Base-by-base conservation (phyloP, 495 filamentous ascomycete genomes). In the Aspergillus indologenus region DNA sequence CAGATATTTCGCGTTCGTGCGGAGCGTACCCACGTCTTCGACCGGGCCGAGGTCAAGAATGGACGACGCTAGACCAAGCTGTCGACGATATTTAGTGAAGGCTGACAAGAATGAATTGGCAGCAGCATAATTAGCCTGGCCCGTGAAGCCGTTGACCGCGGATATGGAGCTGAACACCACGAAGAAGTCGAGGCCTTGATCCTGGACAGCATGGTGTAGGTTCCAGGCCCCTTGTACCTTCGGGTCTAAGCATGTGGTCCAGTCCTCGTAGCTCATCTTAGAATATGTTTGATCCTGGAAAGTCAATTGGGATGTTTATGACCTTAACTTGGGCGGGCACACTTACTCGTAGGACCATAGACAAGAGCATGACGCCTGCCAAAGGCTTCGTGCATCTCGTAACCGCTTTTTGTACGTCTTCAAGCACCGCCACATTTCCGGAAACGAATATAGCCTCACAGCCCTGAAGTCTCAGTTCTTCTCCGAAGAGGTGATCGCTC, bases 151-250 rank as follows among this genome's bases (percentile, higher is more conserved):
- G 9, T 71, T 50, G 1, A 71, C 52, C 5, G 73, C 76, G 18
- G 65, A 65, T 2, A 75, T 57, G 5, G 75, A 77, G 15, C 70
- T 72, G 45, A 75, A 68, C 26, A 82, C 58, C 24, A 79, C 48
- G 68, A 84, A 84, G 67, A 84, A 84, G 60, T 81, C 79, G 5
- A 81, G 68, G 1, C 67, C 58, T 4, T 47, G 19, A 0, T 48
- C n/a, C 5, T 20, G 22, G 15, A 84, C 71, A 4, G 72, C 67
- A 43, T 81, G 70, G 67, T 88, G 83, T 29, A 88, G 78, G 65
- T 87, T 80, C 74, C 71, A 78, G 0, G 79, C 75, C 1, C 81
- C 81, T 2, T 71, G 40, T 4, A 78, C 69, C 62, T 83, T 83
- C 24, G 79, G 74, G 1, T 57, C 57, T 0, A 77, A 58, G 0